These are phyloP conservation scores for Clitopilus passeckerianus DNA, from an alignment of 768 basidiomycete species.

Conservation along the genomic window DNA sequence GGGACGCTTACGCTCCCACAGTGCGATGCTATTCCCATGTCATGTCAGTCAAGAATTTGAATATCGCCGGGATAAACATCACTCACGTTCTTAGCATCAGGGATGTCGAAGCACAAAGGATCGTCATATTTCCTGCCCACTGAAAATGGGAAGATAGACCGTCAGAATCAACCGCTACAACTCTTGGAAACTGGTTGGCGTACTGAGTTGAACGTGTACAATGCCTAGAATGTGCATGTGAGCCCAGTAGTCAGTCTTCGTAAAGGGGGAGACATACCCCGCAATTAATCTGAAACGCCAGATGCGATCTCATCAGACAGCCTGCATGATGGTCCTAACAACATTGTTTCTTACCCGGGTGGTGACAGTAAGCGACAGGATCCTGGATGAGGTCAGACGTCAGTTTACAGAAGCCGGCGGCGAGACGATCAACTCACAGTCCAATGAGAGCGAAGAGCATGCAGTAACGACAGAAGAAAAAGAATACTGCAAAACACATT, in stretches of 20 bases:
- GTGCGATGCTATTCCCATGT: constrained; percentile 43
- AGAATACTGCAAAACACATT: constrained; percentile 37
- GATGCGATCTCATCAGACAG: background rate
- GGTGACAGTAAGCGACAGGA: constrained; percentile 51
- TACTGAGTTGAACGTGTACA: constrained; percentile 69
- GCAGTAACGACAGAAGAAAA: constrained; percentile 69
- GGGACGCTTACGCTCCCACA: constrained; percentile 60
- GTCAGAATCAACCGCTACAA: background rate
- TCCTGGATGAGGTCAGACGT: constrained; percentile 29
- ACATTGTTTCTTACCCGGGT: constrained; percentile 31
- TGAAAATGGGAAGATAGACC: constrained; percentile 16
- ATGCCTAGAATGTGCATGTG: constrained; percentile 30
- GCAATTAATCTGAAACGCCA: constrained; percentile 47
- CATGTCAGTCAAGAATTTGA: constrained; percentile 4
- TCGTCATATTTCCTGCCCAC: constrained; percentile 64
- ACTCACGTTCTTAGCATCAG: constrained; percentile 67
- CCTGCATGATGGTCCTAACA: background rate
- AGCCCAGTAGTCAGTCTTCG: background rate
- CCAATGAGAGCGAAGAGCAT: constrained; percentile 64
- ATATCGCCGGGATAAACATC: background rate
- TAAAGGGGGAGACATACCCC: constrained; percentile 30
- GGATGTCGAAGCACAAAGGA: constrained; percentile 61
- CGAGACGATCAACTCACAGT: constrained; percentile 35
- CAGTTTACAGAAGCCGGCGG: background rate
- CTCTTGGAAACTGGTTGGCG: constrained; percentile 8